Evolutionary conservation across 129 eudicot genomes (phyloP), one percentile per base, ranked within the genome.

Genomic region (Apium graveolens): DNA sequence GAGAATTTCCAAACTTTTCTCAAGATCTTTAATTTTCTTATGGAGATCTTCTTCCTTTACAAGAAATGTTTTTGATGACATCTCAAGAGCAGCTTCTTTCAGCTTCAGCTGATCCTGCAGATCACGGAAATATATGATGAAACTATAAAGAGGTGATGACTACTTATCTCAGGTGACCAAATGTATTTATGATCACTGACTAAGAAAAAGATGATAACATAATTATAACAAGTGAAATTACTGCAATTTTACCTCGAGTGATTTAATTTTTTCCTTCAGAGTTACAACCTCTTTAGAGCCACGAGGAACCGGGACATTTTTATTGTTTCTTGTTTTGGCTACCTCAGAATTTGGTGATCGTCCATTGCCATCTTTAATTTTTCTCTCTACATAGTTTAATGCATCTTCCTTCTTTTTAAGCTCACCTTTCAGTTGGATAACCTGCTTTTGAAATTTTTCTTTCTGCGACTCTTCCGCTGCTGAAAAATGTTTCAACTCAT

Each of bases 361-460:
- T 35, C 80, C 77, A 66, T 53, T 85, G n/a, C 79, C 71, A 49
- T 93, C 96, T 75, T 88, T 91, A 27, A 86, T 81, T 84, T 86
- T 90, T 86, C 88, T 94, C 86, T 94, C 96, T 12, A 87, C 76
- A 37, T 69, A 68, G 48, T 46, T 80, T 46, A 83, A 62, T n/a
- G 90, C 85, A 80, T 95, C 98, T 49, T 92, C 97, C 82, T 86
- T 90, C 83, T 90, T 92, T 86, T 87, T 89, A 26, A 96, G 73
- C 70, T 92, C 97, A 35, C 80, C 82, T 83, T 86, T 96, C 46
- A 90, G 72, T 44, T 84, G 90, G 70, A 75, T 74, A 39, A 90
- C 89, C 66, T 92, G 96, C 76, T 86, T 92, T 80, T 83, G 86
- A 65, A 88, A 66, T 77, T 83, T 80, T 69, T 88, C 98, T 75